Base-by-base conservation (phyloP, 805 yeast genomes). In the Saccharomycopsis lassenensis region DNA sequence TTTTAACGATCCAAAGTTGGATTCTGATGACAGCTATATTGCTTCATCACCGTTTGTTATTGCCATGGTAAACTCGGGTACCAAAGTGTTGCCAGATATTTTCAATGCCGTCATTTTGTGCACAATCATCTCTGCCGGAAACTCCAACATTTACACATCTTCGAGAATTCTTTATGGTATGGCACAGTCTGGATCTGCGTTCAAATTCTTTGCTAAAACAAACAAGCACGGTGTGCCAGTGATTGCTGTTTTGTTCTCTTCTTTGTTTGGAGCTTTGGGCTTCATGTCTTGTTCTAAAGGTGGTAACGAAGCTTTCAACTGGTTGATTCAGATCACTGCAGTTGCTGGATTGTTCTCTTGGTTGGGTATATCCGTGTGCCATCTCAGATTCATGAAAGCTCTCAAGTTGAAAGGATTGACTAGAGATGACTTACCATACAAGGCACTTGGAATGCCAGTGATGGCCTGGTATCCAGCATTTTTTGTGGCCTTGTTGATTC, bases 311-410 rank as follows among this genome's bases (percentile, higher is more conserved):
- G 63, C 67, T 3, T 80, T 80, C 59, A 60, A 68, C 50, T 80
- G 87, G 87, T 62, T 80, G 41, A 58, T 78, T 46, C 78, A 77
- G 54, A 77, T 80, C 48, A 70, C 83, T n/a, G 81, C 82, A 20
- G 77, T 78, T 33, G 77, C 86, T 7, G 87, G 87, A 41, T 65
- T 79, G 46, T 74, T 78, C 47, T 67, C 82, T 12, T 77, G 87
- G 87, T 67, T 74, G 33, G 69, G 73, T 52, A 77, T 79, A 43
- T 65, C 76, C 20, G 55, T 69, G 31, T 62, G 80, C 2, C 87
- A 78, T 56, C 57, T 80, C 39, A 63, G 87, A 53, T 80, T 79
- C 58, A 79, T 79, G 77, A 55, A 62, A 27, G 76, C 78, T 23
- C 58, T 83, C 48, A 69, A 67, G 47, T 53, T 61, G 16, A 71